Evolutionary conservation across 2,329 filamentous ascomycete genomes (phyloP).

Genomic region (Fusarium palustre): DNA sequence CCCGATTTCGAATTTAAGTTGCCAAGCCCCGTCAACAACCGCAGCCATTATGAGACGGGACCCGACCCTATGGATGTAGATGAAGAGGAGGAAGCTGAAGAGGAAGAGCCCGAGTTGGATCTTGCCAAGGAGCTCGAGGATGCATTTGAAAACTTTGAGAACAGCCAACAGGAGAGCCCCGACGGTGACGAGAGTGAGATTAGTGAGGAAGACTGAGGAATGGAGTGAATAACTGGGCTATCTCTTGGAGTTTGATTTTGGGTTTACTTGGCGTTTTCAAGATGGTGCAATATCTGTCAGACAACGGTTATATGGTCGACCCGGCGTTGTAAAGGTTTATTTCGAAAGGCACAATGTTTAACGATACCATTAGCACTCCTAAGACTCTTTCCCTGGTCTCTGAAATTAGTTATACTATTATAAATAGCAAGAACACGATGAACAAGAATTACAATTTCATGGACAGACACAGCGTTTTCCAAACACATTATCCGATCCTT

Average conservation of each 20-base stretch:
- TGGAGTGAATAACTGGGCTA: not conserved
- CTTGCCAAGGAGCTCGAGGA: slow-evolving; percentile 66
- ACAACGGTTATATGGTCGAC: slow-evolving; percentile 1
- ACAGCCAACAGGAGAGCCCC: slow-evolving; percentile 62
- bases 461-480: not conserved
- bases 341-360: slow-evolving; percentile 17
- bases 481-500: slow-evolving; percentile 13
- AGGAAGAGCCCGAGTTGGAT: slow-evolving; percentile 52
- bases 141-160: slow-evolving; percentile 64
- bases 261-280: slow-evolving; percentile 23
- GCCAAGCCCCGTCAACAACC: slow-evolving; percentile 64
- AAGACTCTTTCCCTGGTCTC: not conserved
- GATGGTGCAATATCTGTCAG: slow-evolving; percentile 2
- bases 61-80: slow-evolving; percentile 49
- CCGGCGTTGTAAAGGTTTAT: slow-evolving; percentile 27
- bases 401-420: not conserved
- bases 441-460: slow-evolving; percentile 5
- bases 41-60: slow-evolving; percentile 44
- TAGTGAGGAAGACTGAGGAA: slow-evolving; percentile 71
- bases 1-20: slow-evolving; percentile 64
- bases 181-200: slow-evolving; percentile 72
- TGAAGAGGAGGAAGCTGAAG: slow-evolving; percentile 44
- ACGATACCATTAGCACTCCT: slow-evolving; percentile 30
- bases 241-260: slow-evolving; percentile 5
- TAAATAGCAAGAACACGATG: slow-evolving; percentile 5